These are phyloP conservation scores for Suhomyces chickasaworum DNA, from an alignment of 1,139 yeast genomes.

Conservation along the genomic window DNA sequence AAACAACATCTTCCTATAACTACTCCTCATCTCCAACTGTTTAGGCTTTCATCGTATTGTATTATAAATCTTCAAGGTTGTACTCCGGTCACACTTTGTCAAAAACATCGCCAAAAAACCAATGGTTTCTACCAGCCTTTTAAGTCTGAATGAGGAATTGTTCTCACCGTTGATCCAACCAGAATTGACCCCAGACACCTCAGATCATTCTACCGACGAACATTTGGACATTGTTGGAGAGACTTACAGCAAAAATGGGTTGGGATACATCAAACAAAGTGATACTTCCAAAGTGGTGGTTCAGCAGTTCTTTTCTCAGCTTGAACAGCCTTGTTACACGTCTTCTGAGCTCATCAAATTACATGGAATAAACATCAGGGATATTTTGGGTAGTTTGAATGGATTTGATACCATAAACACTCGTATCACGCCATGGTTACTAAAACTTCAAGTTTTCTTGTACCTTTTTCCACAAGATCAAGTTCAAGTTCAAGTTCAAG, in stretches of 20 bases:
- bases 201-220: constrained; percentile 20
- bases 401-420: neutral
- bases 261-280: neutral
- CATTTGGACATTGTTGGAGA: neutral
- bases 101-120: neutral
- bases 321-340: neutral
- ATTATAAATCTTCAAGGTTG: neutral
- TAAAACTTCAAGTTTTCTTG: neutral
- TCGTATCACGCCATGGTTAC: neutral
- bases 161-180: constrained; percentile 17
- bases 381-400: neutral
- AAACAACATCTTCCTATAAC: constrained; percentile 1
- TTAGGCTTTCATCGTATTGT: neutral
- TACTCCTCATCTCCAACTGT: neutral
- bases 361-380: neutral
- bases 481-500: neutral
- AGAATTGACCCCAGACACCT: constrained; percentile 19
- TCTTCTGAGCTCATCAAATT: neutral
- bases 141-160: constrained; percentile 6
- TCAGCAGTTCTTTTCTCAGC: neutral
- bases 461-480: neutral
- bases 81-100: neutral
- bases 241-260: neutral
- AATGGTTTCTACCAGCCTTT: constrained; percentile 1
- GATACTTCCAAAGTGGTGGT: neutral